These are phyloP conservation scores for Clarireedia sp. DNA, from an alignment of 2,329 filamentous ascomycete species.

Conservation along the genomic window DNA sequence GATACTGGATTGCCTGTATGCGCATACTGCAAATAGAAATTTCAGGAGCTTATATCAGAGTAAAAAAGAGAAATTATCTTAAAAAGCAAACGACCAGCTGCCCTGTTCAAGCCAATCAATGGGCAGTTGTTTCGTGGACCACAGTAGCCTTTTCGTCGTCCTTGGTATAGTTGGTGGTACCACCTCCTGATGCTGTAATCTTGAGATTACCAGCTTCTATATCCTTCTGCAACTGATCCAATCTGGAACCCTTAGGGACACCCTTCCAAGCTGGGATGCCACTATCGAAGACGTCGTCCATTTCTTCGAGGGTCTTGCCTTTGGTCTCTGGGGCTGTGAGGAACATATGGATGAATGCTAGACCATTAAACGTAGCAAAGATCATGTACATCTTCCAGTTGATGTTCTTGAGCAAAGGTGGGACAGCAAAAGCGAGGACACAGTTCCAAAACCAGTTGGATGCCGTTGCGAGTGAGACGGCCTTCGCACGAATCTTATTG, in stretches of 20 bases:
- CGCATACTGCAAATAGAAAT: too few species aligned
- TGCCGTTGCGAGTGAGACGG: constrained; percentile 65
- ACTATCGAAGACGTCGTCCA: constrained; percentile 63
- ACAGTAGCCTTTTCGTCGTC: constrained; percentile 1
- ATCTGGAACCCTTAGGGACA: constrained; percentile 33
- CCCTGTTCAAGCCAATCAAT: too few species aligned
- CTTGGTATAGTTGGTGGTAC: background rate
- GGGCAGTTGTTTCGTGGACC: too few species aligned
- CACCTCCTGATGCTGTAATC: constrained; percentile 14
- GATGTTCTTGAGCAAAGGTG: constrained; percentile 41
- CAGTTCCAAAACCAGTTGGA: constrained; percentile 75
- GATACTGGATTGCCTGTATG: too few species aligned
- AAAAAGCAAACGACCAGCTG: too few species aligned
- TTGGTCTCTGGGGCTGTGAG: constrained; percentile 61
- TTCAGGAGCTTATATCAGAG: too few species aligned
- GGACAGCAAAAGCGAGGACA: constrained; percentile 46
- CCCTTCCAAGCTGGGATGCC: constrained; percentile 52
- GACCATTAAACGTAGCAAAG: constrained; percentile 64
- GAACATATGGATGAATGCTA: constrained; percentile 50
- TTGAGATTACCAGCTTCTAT: constrained; percentile 36
- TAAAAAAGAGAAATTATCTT: too few species aligned
- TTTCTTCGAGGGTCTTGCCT: constrained; percentile 68
- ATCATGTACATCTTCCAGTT: constrained; percentile 54
- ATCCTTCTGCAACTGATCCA: constrained; percentile 40
- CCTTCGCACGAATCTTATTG: constrained; percentile 62